These are phyloP conservation scores for Entonaema liquescens DNA, from an alignment of 495 filamentous ascomycete species.

Conservation along the genomic window DNA sequence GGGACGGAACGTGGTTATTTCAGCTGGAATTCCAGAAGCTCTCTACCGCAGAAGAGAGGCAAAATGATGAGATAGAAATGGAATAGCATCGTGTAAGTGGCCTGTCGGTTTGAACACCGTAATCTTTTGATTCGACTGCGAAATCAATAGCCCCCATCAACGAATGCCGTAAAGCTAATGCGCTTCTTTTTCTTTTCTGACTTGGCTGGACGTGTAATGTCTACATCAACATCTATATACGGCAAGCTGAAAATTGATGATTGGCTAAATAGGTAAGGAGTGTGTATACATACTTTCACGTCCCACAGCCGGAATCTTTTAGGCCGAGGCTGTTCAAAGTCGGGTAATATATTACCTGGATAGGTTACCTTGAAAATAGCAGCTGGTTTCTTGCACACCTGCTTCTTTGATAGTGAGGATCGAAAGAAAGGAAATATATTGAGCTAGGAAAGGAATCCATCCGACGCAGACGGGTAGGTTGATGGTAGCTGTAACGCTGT, in stretches of 20 bases:
- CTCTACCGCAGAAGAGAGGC: not conserved
- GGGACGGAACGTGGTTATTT: slow-evolving; percentile 21
- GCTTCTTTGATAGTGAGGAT: not conserved
- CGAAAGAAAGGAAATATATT: not conserved
- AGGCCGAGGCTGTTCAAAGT: slow-evolving; percentile 24
- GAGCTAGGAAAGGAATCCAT: slow-evolving; percentile 3
- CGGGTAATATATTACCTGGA: slow-evolving; percentile 24
- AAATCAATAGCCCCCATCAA: not conserved
- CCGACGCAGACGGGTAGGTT: not conserved
- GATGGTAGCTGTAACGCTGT: slow-evolving; percentile 21
- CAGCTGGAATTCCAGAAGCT: slow-evolving; percentile 13
- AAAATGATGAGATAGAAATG: not conserved
- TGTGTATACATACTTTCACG: slow-evolving; percentile 3
- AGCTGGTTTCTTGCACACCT: not conserved
- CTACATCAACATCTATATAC: not conserved
- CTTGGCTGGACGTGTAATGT: not conserved
- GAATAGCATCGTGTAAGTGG: slow-evolving; percentile 4
- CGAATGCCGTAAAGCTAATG: slow-evolving; percentile 1
- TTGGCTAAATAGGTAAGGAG: slow-evolving; percentile 32
- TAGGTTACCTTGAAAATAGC: slow-evolving; percentile 1
- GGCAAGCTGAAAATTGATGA: slow-evolving; percentile 22
- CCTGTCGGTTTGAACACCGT: slow-evolving; percentile 3
- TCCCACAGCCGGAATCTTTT: slow-evolving; percentile 19
- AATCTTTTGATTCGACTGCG: slow-evolving; percentile 15
- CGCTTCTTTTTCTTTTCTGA: slow-evolving; percentile 2